Evolutionary conservation across 495 filamentous ascomycete species (phyloP), one percentile per base, ranked within the genome.

Genomic region (Arthonia radiata): DNA sequence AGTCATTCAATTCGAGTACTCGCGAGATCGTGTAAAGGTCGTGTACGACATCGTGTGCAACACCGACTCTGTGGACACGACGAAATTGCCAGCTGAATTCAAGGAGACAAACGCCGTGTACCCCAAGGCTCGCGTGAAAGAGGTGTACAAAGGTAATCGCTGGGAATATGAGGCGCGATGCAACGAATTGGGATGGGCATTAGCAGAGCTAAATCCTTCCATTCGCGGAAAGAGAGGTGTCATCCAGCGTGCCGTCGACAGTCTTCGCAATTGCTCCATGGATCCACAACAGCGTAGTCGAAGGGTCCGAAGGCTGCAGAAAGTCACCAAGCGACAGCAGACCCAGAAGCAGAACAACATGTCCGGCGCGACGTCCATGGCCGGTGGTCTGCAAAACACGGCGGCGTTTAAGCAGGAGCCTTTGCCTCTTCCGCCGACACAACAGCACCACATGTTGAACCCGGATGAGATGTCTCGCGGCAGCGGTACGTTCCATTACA

Each of bases 1-100:
- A 43, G 94, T 86, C 86, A 97, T 97, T 36, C 79, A 81, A 2
- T 97, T 97, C 31, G 86, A 97, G 42, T 97, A 97, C 47, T 94
- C 89, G 10, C 68, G 86, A 15, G 86, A 97, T 45, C 61, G 86
- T 16, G 81, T 97, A 36, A 97, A 97, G 64, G 92, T 93, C 80
- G 86, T 92, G 46, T 97, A 97, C 48, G 92, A 81, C 1, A 97
- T 97, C 42, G 72, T 86, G 18, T 97, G 86, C 42, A 86, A 97
- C 39, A 86, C 94, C 13, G 86, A 93, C 50, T 92, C 82, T 1
- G 80, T 97, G 24, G 80, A 79, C 43, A 76, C 83, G 26, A 81
- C 93, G 26, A 68, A 61, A 23, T 64, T 97, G 16, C 61, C 61
- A 33, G 56, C 61, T 37, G 81, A 93, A 27, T 94, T 94, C 65